phyloP scores from a whole-genome alignment of 768 basidiomycete genomes.

The Russula dissimulans region DNA sequence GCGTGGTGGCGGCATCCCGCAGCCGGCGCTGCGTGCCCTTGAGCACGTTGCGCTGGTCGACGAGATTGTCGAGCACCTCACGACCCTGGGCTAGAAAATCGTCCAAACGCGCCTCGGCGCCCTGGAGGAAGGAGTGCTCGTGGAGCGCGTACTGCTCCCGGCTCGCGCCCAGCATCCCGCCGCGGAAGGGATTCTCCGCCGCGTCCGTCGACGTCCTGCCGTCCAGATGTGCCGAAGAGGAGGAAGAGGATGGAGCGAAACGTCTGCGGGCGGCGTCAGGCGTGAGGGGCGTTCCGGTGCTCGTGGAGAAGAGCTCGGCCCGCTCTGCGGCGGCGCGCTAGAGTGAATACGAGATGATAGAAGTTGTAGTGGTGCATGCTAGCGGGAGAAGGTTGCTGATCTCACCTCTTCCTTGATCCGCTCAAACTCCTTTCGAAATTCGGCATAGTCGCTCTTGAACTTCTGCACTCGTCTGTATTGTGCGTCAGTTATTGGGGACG shows the following conservation, averaged over 20 bases:
- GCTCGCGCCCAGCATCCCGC: constrained; percentile 41
- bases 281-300: constrained; percentile 20
- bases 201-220: constrained; percentile 25
- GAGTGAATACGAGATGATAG: too few species aligned
- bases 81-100: constrained; percentile 88
- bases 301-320: constrained; percentile 50
- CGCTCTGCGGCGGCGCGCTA: constrained; percentile 55
- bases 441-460: constrained; percentile 79
- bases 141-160: constrained; percentile 74
- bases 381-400: not conserved
- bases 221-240: not conserved
- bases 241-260: constrained; percentile 33
- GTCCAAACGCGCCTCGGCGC: constrained; percentile 74
- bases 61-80: constrained; percentile 83
- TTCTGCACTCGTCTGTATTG: constrained; percentile 82
- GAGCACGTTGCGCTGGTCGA: constrained; percentile 86
- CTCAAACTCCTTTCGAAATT: constrained; percentile 79
- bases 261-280: constrained; percentile 50
- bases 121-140: constrained; percentile 85
- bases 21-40: constrained; percentile 90
- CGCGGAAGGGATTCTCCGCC: constrained; percentile 82
- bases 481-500: not conserved
- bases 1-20: constrained; percentile 84
- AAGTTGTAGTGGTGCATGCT: not conserved
- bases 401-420: constrained; percentile 52